phyloP scores from a whole-genome alignment of 192 early-diverging fungal species.

The Rhizoclosmatium globosum region DNA sequence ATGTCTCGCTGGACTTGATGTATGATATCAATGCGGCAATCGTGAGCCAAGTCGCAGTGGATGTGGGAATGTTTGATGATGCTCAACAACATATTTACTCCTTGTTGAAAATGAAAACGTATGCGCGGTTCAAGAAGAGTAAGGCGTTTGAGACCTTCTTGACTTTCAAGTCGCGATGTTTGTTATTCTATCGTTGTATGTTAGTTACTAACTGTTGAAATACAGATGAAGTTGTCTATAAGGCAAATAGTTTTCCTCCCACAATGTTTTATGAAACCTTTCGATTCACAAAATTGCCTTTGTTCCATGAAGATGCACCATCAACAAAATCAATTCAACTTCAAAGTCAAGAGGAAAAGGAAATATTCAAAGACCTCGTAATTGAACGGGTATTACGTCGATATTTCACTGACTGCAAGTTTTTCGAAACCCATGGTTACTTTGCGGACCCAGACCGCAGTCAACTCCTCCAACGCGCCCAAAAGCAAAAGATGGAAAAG shows the following conservation, averaged over 20 bases:
- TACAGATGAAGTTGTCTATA: background rate
- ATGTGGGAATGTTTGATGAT: constrained; percentile 80
- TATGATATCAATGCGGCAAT: constrained; percentile 58
- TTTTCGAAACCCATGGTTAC: constrained; percentile 54
- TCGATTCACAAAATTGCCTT: too few species aligned
- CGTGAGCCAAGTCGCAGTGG: constrained; percentile 40
- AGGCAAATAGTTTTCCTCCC: constrained; percentile 14
- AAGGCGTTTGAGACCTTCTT: constrained; percentile 52
- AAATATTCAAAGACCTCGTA: too few species aligned
- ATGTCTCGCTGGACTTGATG: constrained; percentile 72
- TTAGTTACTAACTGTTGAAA: background rate
- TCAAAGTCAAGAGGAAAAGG: too few species aligned
- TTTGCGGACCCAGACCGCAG: constrained; percentile 57
- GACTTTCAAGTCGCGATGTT: constrained; percentile 12
- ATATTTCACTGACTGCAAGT: constrained; percentile 35
- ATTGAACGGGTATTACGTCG: constrained; percentile 20
- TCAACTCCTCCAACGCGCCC: constrained; percentile 59
- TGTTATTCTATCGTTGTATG: background rate
- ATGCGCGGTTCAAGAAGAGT: constrained; percentile 76
- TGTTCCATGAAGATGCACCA: too few species aligned
- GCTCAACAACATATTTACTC: constrained; percentile 79
- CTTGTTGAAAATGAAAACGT: constrained; percentile 76
- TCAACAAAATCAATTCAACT: too few species aligned
- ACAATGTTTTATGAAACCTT: too few species aligned
- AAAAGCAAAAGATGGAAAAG: constrained; percentile 63